Conservation (phyloP, 2,329 filamentous ascomycete genomes). For the Alternaria sp. region DNA sequence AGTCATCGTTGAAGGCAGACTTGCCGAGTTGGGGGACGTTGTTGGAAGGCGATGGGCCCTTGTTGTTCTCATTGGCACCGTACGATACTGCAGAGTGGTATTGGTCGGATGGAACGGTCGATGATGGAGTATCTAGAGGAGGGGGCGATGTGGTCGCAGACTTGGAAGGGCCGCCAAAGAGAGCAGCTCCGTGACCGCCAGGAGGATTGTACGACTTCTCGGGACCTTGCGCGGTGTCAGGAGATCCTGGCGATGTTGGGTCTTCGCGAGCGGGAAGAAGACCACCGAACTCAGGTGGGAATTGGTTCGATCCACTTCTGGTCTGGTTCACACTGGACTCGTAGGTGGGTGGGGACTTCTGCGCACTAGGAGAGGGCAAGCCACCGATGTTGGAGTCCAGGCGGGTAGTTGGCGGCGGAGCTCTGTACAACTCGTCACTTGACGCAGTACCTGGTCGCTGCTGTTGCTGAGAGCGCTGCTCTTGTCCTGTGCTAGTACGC, state of each 20-base stretch:
- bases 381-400: constrained; percentile 46
- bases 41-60: constrained; percentile 33
- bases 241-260: constrained; percentile 53
- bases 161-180: constrained; percentile 49
- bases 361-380: constrained; percentile 61
- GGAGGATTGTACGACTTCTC: constrained; percentile 47
- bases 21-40: constrained; percentile 50
- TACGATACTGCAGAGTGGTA: constrained; percentile 52
- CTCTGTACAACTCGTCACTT: constrained; percentile 40
- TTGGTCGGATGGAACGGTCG: constrained; percentile 50
- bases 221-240: constrained; percentile 44
- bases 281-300: constrained; percentile 62
- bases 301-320: constrained; percentile 53
- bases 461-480: constrained; percentile 33
- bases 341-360: constrained; percentile 65
- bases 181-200: constrained; percentile 48
- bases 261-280: constrained; percentile 63
- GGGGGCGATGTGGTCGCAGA: constrained; percentile 47
- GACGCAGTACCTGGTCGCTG: constrained; percentile 36
- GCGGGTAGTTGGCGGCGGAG: constrained; percentile 43
- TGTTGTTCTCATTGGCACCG: constrained; percentile 43
- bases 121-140: constrained; percentile 48
- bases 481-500: constrained; percentile 33
- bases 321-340: constrained; percentile 52
- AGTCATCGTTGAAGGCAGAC: constrained; percentile 71